Evolutionary conservation across 2,329 filamentous ascomycete species (phyloP), one percentile per base, ranked within the genome.

Genomic region (Leptographium wingfieldii): DNA sequence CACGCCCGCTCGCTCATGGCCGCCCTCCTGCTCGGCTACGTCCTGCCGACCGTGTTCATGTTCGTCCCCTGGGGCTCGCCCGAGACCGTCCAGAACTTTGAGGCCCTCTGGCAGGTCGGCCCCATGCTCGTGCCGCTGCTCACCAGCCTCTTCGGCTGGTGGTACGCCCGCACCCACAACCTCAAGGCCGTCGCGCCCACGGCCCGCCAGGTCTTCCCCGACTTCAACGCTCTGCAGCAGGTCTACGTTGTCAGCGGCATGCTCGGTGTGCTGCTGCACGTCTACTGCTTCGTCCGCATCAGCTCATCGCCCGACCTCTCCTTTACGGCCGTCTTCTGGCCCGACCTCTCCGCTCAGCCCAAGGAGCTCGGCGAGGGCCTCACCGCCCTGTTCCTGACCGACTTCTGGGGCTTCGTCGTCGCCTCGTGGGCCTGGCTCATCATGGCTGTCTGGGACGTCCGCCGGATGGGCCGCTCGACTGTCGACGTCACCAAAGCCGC

Each of bases 21-120:
- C n/a, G 58, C 62, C 2, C 11, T 56, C 1, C 27, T 60, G 12
- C 5, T 64, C 22, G 62, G 59, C 56, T 65, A 60, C 53, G 49
- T 46, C 46, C 55, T 66, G 27, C 65, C 65, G 5, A 63, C 64
- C 0, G 25, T 48, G 1, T 59, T 66, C 11, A 63, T 65, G 62
- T 63, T 61, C 19, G 22, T 62, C 25, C 60, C 56, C 12, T 60
- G 58, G 52, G 19, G 22, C 10, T 5, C 27, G n/a, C n/a, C 59
- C 38, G n/a, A 53, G 22, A n/a, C 48, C 3, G 56, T 60, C 43
- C 63, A 64, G 35, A 56, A 60, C 51, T 29, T 55, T 19, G 61
- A 59, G 29, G 58, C 60, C 2, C 43, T 66, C 25, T 66, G 63
- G 63, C 62, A 65, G 57, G 22, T 57, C 22, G 53, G 58, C 6